Percentiles rank a stretch among this genome's conserved stretches.
Conservation (phyloP, 495 filamentous ascomycete genomes). For the Aspergillus egyptiacus region DNA sequence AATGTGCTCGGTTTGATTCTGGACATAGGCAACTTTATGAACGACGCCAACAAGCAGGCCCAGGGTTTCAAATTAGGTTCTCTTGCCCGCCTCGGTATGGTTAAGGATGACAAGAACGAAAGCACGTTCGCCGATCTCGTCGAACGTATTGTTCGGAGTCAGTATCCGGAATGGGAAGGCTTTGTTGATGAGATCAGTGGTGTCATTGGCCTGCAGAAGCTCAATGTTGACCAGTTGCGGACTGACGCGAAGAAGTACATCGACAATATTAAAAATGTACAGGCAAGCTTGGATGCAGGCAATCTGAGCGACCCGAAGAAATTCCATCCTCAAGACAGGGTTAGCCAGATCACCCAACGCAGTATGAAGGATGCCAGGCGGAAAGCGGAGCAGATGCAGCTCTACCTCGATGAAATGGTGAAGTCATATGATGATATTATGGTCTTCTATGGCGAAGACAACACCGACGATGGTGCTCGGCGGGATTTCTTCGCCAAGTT, state of each 20-base stretch:
- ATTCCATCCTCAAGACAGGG: conserved; percentile 95
- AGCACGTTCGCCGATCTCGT: conserved; percentile 92
- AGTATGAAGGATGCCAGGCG: conserved; percentile 94
- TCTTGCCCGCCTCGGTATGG: conserved; percentile 89
- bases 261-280: conserved; percentile 88
- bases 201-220: conserved; percentile 77
- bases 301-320: conserved; percentile 95
- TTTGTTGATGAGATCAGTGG: conserved; percentile 82
- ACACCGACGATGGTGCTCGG: conserved; percentile 84
- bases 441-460: conserved; percentile 94
- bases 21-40: conserved; percentile 99
- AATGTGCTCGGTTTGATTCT: conserved; percentile 93
- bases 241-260: conserved; percentile 90
- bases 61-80: conserved; percentile 96
- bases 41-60: conserved; percentile 96
- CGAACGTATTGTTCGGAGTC: conserved; percentile 93
- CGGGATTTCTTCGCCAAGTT: conserved; percentile 96
- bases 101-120: conserved; percentile 98
- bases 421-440: conserved; percentile 92
- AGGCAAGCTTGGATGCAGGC: conserved; percentile 82
- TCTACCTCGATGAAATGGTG: conserved; percentile 90
- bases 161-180: conserved; percentile 91
- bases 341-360: conserved; percentile 83
- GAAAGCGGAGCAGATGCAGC: conserved; percentile 92
- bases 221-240: conserved; percentile 90